Evolutionary conservation across 2,329 filamentous ascomycete species (phyloP), one percentile per base, ranked within the genome.

Genomic region (Penicillium rolfsii): DNA sequence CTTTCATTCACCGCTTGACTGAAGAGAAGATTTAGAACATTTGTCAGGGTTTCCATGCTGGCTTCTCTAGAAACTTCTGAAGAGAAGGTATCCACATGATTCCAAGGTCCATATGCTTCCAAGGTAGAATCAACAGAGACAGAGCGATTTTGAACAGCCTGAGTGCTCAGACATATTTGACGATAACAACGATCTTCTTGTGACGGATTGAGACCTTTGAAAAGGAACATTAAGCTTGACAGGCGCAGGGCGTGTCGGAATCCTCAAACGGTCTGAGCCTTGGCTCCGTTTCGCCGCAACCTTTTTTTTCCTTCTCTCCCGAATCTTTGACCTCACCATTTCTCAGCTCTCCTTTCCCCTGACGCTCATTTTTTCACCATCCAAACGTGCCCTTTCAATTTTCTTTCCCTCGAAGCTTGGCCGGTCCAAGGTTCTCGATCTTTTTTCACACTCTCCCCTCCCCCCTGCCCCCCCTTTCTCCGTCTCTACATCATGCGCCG

Each of bases 351-450:
- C n/a, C 24, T 52, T 19, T 40, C 50, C 35, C 22, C 35, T 7
- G 16, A 38, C 58, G 45, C 55, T 35, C 48, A 33, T 33, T 33
- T 54, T 46, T 55, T 62, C 38, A 41, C 53, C 30, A 26, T 26
- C 28, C 24, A 33, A 49, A 22, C 54, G 49, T 55, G 33, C 35
- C 46, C 52, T 40, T 33, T 22, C 19, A 22, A 22, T 22, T 22
- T 22, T 22, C 1, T 22, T 35, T 58, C 58, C 60, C 59, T 63
- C 54, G 38, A 59, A 59, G 58, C 64, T 64, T 68, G 67, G 67
- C 67, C 57, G 67, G 67, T 46, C 65, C 67, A 69, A 63, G 61
- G 52, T 59, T 67, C 53, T 61, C 49, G 38, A 60, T 38, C 36
- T 22, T 49, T 62, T 36, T 33, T 22, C 19, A 22, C 19, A 22